Evolutionary conservation across 108 stramenopile species (phyloP), one percentile per base, ranked within the genome.

Genomic region (Seminavis robusta): DNA sequence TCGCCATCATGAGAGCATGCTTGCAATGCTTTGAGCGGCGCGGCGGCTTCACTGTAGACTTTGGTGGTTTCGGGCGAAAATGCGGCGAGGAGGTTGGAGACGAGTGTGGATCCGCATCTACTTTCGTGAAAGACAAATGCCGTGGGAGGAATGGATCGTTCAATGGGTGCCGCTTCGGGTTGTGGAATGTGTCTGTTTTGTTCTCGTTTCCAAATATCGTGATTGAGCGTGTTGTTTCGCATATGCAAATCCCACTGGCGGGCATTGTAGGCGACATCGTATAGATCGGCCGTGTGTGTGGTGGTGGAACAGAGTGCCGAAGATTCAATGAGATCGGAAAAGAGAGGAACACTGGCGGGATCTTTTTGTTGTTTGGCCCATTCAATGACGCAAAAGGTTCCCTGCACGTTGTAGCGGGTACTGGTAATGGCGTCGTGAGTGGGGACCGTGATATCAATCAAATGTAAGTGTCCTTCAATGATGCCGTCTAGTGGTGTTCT

Each of bases 41-140:
- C 81, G 4, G 67, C 33, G 6, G 72, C 55, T 76, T 98, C 98
- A 30, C 81, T 83, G 45, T 86, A 94, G 15, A 95, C 86, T 2
- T 86, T 67, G n/a, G n/a, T n/a, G 29, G 86, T 61, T 1, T 56
- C 58, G 5, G 42, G 55, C 56, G 78, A 64, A 59, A 78, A 69
- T 19, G 87, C 80, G 9, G 76, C 84, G 27, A 98, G 59, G 20
- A 88, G 52, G 70, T 98, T 98, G 38, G 98, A 90, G 15, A 93
- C 75, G 20, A 97, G 66, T 0, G 96, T 97, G 6, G 87, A 88
- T 6, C 98, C 98, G 38, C 90, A 88, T 46, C 96, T 76, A 0
- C 79, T 79, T 63, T 97, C 95, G 61, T 98, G 98, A 77, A 97
- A 97, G 10, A 97, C 71, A 45, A 98, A 85, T 0, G 90, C 97